Conservation (phyloP, 1,284 basidiomycete genomes). For the Hypsizygus ulmarius region DNA sequence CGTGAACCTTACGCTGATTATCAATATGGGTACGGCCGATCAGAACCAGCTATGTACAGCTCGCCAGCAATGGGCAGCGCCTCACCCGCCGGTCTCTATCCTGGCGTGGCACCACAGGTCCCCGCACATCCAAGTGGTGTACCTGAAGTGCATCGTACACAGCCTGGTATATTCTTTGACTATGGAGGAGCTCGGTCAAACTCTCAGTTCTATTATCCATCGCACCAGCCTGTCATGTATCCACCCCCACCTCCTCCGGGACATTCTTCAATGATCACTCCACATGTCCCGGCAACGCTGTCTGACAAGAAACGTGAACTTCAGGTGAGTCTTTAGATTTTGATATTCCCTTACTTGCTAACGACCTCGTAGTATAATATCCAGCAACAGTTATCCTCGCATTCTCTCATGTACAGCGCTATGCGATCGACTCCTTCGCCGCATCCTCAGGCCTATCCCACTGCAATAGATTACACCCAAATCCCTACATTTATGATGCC, state of each 20-base stretch:
- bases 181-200: conserved; percentile 47
- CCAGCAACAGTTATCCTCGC: conserved; percentile 46
- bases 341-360: conserved; percentile 17
- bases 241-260: conserved; percentile 27
- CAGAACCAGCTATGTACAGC: conserved; percentile 53
- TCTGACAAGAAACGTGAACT: conserved; percentile 58
- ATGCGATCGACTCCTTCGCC: conserved; percentile 42
- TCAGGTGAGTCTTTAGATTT: conserved; percentile 42
- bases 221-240: conserved; percentile 59
- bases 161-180: conserved; percentile 59
- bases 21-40: conserved; percentile 51
- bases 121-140: conserved; percentile 42
- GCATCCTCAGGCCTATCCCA: conserved; percentile 39
- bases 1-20: conserved; percentile 50
- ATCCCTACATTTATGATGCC: conserved; percentile 48
- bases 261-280: conserved; percentile 53
- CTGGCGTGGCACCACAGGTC: conserved; percentile 41
- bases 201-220: conserved; percentile 62
- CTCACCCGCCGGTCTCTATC: conserved; percentile 48
- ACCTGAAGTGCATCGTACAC: conserved; percentile 45
- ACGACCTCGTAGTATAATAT: conserved; percentile 40
- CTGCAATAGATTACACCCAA: conserved; percentile 48
- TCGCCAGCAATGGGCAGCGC: conserved; percentile 23
- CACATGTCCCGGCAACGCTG: conserved; percentile 42
- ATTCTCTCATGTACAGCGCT: conserved; percentile 40